These are phyloP conservation scores for Fomitopsis schrenkii DNA, from an alignment of 1,284 basidiomycete species.

Conservation along the genomic window DNA sequence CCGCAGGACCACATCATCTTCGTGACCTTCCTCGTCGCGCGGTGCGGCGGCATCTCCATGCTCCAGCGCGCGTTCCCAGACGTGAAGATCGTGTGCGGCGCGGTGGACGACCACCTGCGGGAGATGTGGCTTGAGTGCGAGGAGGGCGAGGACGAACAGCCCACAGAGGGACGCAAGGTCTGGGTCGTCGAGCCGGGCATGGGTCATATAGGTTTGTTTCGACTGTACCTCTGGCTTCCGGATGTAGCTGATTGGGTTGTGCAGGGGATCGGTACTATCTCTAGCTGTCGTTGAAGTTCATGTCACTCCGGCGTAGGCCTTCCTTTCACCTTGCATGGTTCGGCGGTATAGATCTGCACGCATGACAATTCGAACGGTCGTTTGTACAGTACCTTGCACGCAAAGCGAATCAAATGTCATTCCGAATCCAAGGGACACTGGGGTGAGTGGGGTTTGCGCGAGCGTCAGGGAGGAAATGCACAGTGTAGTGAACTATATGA, in stretches of 20 bases:
- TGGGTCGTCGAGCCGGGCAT: conserved; percentile 81
- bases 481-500: background rate
- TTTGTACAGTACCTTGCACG: too few relatives aligned
- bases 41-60: conserved; percentile 74
- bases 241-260: conserved; percentile 39
- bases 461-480: too few relatives aligned
- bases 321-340: too few relatives aligned
- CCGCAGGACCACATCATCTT: conserved; percentile 81
- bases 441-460: too few relatives aligned
- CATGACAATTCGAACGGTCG: too few relatives aligned
- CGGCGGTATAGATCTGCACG: too few relatives aligned
- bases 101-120: conserved; percentile 70
- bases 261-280: conserved; percentile 48
- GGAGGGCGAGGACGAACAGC: conserved; percentile 35
- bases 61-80: conserved; percentile 80
- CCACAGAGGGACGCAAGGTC: conserved; percentile 47
- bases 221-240: background rate
- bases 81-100: conserved; percentile 80
- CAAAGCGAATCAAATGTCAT: too few relatives aligned
- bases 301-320: too few relatives aligned
- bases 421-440: too few relatives aligned
- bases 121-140: conserved; percentile 66
- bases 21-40: conserved; percentile 85
- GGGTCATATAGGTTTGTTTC: conserved; percentile 69
- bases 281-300: conserved; percentile 7